phyloP scores from a whole-genome alignment of 257 asterid genomes.

The Fraxinus americana region DNA sequence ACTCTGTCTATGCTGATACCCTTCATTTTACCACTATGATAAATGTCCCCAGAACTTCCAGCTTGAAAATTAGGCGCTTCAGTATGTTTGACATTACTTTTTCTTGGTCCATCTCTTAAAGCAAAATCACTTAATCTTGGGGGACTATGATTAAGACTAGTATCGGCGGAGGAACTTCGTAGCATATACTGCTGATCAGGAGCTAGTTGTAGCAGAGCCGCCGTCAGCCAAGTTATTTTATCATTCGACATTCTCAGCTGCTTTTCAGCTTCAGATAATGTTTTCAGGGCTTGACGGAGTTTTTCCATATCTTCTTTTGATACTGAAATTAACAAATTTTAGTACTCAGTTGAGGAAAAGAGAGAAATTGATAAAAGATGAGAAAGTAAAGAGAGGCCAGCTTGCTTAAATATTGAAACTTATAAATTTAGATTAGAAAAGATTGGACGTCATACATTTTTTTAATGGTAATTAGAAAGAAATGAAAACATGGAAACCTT shows the following conservation, averaged over 20 bases:
- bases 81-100: conserved; percentile 47
- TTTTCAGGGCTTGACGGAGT: conserved; percentile 85
- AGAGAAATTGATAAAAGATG: neutral
- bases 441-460: neutral
- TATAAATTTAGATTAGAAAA: conserved; percentile 4
- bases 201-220: conserved; percentile 93
- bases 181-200: conserved; percentile 85
- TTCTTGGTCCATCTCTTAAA: conserved; percentile 53
- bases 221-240: conserved; percentile 94
- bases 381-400: neutral
- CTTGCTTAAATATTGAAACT: neutral
- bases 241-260: conserved; percentile 90
- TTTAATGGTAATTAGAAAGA: neutral
- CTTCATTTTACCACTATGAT: neutral
- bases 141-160: conserved; percentile 73
- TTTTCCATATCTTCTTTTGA: conserved; percentile 91
- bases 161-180: conserved; percentile 74
- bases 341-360: neutral
- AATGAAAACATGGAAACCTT: neutral
- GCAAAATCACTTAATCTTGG: conserved; percentile 39
- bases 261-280: conserved; percentile 96
- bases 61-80: conserved; percentile 46
- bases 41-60: conserved; percentile 44
- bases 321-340: conserved; percentile 42
- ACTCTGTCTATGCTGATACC: neutral